phyloP scores from a whole-genome alignment of 306 rosid genomes.

The Calophaca sinica region DNA sequence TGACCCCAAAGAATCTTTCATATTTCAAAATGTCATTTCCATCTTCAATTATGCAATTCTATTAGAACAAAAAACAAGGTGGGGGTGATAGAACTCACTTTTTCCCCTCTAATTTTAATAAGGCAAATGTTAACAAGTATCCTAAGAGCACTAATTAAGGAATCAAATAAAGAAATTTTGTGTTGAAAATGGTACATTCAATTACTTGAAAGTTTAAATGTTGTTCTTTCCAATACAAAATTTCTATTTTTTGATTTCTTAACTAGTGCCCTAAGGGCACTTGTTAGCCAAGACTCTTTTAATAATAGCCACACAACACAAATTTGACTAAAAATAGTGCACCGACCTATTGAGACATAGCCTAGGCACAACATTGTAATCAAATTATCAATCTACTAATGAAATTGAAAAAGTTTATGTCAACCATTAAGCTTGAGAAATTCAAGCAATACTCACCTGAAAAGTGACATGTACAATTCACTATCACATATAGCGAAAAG shows the following conservation, averaged over 20 bases:
- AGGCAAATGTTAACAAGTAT: no score
- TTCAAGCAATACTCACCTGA: background rate
- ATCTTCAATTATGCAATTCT: conserved; percentile 20
- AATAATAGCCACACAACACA: background rate
- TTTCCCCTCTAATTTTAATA: background rate
- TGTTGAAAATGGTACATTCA: no score
- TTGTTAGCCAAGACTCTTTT: no score
- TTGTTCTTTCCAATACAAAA: no score
- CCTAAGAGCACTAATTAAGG: no score
- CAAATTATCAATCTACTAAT: background rate
- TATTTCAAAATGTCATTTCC: conserved; percentile 29
- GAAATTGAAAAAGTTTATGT: background rate
- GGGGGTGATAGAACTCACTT: background rate
- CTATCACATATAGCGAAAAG: background rate
- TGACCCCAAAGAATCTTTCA: conserved; percentile 13
- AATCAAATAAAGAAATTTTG: no score
- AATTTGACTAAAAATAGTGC: conserved; percentile 3
- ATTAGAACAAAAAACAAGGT: background rate
- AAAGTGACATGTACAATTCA: background rate
- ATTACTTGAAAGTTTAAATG: no score
- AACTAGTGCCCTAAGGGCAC: no score
- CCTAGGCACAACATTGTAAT: background rate
- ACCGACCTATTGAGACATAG: conserved; percentile 3
- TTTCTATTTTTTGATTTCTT: no score
- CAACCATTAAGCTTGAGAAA: background rate